Evolutionary conservation across 2,329 filamentous ascomycete species (phyloP), one percentile per base, ranked within the genome.

Genomic region (Lojkania enalia): DNA sequence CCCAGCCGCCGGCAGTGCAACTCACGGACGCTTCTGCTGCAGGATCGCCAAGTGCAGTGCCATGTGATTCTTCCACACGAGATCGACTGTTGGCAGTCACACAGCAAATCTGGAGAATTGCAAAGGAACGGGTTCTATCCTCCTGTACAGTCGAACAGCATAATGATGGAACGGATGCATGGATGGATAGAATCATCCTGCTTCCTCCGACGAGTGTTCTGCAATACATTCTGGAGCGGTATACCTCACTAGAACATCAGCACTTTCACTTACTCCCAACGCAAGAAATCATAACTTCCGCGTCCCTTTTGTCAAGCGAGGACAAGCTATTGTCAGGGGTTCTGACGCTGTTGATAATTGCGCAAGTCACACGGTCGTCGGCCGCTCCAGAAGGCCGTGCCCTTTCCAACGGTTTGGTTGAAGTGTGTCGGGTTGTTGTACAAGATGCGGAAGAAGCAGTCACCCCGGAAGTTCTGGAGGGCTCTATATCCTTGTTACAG

Each of bases 1-100:
- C 11, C 61, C 58, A 13, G 60, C 55, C 35, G 64, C 19, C 37
- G 4, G 15, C 11, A 19, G 15, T 25, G 5, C 14, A 5, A 25
- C 35, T 7, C 4, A 18, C 12, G 13, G 35, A 38, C 4, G 19
- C 15, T 12, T 7, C 21, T n/a, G 12, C 21, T 6, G 23, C 7
- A 7, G 7, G 23, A 27, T 27, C 23, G 23, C 23, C n/a, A n/a
- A 27, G 23, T 42, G 19, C 30, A 33, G n/a, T n/a, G 13, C 30
- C 39, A 4, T 20, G 20, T 30, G 7, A 42, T 27, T 9, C 16
- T 16, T 42, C 15, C 25, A 21, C 13, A 3, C 39, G 39, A 21
- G 39, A 42, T 20, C 20, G 30, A 15, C 30, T 33, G 4, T 20
- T 42, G 18, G 39, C 39, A 15, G 29, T 42, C 13, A 42, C 39